Evolutionary conservation across 768 basidiomycete species (phyloP).

Genomic region (Xerocomellus dryophilus): DNA sequence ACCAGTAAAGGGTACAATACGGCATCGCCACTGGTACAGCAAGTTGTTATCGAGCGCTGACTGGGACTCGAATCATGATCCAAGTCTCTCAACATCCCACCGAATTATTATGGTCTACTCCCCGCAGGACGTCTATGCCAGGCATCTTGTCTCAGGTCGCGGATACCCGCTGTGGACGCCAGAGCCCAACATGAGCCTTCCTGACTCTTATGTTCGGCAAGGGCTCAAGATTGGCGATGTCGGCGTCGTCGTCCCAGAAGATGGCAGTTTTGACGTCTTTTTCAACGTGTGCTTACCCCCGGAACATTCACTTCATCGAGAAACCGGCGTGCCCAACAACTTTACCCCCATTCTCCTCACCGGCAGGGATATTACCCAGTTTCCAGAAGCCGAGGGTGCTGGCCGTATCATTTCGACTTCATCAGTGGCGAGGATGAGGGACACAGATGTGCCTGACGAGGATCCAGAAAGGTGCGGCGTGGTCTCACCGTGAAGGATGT

Average conservation of each 20-base stretch:
- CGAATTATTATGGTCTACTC: conserved; percentile 1
- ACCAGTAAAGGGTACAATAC: too few relatives aligned
- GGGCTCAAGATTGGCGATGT: conserved; percentile 38
- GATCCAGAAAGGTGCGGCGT: not conserved
- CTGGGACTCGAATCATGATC: not conserved
- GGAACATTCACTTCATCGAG: conserved; percentile 18
- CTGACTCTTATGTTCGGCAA: conserved; percentile 18
- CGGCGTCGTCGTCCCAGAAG: conserved; percentile 29
- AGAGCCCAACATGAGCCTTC: conserved; percentile 24
- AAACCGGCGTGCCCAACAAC: conserved; percentile 22
- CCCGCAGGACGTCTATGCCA: conserved; percentile 19
- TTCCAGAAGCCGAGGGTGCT: conserved; percentile 5
- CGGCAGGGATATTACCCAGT: conserved; percentile 8
- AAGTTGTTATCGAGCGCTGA: not conserved
- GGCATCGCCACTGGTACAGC: not conserved
- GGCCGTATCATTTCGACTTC: conserved; percentile 16
- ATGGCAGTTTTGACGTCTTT: conserved; percentile 36
- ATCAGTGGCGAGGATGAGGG: conserved; percentile 4
- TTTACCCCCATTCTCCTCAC: conserved; percentile 22
- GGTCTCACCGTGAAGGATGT: not conserved
- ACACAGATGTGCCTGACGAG: not conserved
- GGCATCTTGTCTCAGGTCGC: conserved; percentile 14
- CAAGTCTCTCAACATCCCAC: not conserved
- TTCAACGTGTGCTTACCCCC: conserved; percentile 35
- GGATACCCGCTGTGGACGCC: conserved; percentile 37